Evolutionary conservation across 345 rosid species (phyloP), one percentile per base, ranked within the genome.

Genomic region (Populus tremula): DNA sequence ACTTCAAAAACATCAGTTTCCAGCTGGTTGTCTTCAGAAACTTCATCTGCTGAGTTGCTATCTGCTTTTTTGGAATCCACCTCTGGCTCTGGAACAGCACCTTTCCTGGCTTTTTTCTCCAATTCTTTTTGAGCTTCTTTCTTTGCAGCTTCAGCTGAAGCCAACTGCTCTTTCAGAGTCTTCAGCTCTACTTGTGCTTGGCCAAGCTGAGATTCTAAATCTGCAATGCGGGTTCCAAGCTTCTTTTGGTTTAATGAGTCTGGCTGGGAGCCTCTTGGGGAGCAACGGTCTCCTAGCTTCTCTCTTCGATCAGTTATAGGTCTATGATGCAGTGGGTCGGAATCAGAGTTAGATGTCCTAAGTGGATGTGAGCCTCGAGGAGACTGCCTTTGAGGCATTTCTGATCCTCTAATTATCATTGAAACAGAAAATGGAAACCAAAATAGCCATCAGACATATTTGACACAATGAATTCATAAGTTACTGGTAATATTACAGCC

Each of bases 131-230:
- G 91, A 75, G 94, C 94, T 76, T 84, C 92, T 67, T 87, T 89
- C 89, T 89, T 95, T 71, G 93, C 97, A 80, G 98, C 94, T 84
- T 91, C 97, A 27, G 98, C 94, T 31, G 87, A 87, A 62, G 74
- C 89, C 84, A 95, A 75, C 85, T 93, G 98, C 29, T 87, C 85
- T 83, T 91, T 95, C 75, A 95, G 84, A 83, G 63, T 70, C 88
- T 92, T 91, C 36, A 95, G 91, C 82, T 93, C 98, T 47, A 82
- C 87, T 81, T 93, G 98, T n/a, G 98, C 99, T 77, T 93, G 99
- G 78, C 91, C 93, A 62, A 95, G 93, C 81, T 95, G 99, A 36
- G 93, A 89, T 82, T 95, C 99, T 43, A 93, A 85, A 85, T 91
- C 92, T 0, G 92, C 92, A 79, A 95, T 90, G 49, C 99, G 90